phyloP scores from a whole-genome alignment of 768 basidiomycete genomes.

The Hericium rajendrae region DNA sequence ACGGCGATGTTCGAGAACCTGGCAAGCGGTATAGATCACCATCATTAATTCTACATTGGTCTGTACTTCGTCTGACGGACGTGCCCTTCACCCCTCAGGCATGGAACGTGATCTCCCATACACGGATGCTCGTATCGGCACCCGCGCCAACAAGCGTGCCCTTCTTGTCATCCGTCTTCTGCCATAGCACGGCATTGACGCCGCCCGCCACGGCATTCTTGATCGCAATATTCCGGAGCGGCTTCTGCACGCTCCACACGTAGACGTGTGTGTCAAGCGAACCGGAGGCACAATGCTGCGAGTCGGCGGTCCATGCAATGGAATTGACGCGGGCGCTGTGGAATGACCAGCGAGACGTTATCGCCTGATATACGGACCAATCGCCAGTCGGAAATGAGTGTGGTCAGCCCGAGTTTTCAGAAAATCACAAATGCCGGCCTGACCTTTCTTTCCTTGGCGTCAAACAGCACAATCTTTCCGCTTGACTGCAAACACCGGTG shows the following conservation, averaged over 20 bases:
- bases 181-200: conserved; percentile 74
- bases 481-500: conserved; percentile 40
- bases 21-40: too few relatives aligned
- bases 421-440: conserved; percentile 1
- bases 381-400: not conserved
- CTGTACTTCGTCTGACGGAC: too few relatives aligned
- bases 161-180: conserved; percentile 29
- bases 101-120: conserved; percentile 51
- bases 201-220: conserved; percentile 85
- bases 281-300: conserved; percentile 73
- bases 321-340: conserved; percentile 78
- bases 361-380: conserved; percentile 28
- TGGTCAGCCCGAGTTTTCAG: not conserved
- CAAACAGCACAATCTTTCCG: conserved; percentile 75
- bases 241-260: conserved; percentile 69
- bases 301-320: conserved; percentile 66
- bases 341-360: conserved; percentile 76
- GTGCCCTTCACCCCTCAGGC: not conserved
- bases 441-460: conserved; percentile 58
- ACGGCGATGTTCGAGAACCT: too few relatives aligned
- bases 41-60: too few relatives aligned
- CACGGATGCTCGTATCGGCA: conserved; percentile 70
- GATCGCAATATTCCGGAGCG: conserved; percentile 67
- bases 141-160: conserved; percentile 62
- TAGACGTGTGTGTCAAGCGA: conserved; percentile 92